Evolutionary conservation across 106 monocot species (phyloP), one percentile per base, ranked within the genome.

Genomic region (Dendrobium catenatum): DNA sequence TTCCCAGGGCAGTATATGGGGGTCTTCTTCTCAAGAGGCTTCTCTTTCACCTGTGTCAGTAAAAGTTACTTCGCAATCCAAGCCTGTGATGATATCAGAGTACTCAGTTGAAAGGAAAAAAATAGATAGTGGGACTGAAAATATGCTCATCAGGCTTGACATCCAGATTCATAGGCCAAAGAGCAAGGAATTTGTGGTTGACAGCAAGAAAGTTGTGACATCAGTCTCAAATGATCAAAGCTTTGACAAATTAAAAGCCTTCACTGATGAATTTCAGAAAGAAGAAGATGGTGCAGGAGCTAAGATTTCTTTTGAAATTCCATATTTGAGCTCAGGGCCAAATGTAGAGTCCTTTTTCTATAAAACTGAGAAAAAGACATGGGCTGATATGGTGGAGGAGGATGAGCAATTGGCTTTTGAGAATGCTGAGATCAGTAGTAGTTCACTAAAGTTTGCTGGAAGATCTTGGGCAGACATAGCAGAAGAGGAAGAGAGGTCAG

Each of bases 331-430:
- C 19, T 48, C 22, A 11, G 41, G 24, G 46, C 24, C 6, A 6
- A 43, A 29, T 4, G 20, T 22, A 6, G 22, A 11, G 46, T 9
- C 33, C 41, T 73, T 42, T 4, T 41, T 13, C 17, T 5, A 4
- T 43, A 74, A 20, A 17, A 43, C 17, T 24, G 3, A 17, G 27
- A 76, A 49, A 49, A 76, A 76, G 49, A 24, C 48, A 13, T 76
- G 76, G 76, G 76, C 76, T 48, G 76, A 76, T 76, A 49, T 48
- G 76, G 48, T 76, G 76, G 76, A 76, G 49, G 76, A 76, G 24
- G 49, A 76, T 11, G 76, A 76, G 49, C 4, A 5, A 8, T 49
- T 15, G 3, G 2, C 27, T 16, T 49, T 26, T 27, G 24, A 47
- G 27, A 76, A 49, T 20, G 42, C 26, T 20, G 74, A 7, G 43